phyloP scores from a whole-genome alignment of 2,329 filamentous ascomycete species.

The Sodiomyces alkalinus region DNA sequence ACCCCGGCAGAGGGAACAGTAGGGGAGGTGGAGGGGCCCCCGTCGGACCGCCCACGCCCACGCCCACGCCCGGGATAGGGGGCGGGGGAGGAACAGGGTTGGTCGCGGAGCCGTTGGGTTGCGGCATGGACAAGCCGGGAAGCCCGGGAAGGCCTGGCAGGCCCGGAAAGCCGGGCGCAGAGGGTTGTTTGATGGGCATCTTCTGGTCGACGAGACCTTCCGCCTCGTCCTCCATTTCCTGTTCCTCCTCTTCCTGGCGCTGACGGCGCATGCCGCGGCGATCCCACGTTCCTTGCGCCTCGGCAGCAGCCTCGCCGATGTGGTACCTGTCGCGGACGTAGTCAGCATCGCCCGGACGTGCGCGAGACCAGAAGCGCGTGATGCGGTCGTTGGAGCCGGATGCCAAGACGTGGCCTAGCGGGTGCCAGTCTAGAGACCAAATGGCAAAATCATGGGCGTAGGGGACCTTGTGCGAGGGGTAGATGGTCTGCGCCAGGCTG shows the following conservation, averaged over 20 bases:
- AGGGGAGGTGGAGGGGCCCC: constrained; percentile 30
- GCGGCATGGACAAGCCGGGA: constrained; percentile 25
- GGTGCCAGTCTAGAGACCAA: constrained; percentile 97
- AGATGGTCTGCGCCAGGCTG: constrained; percentile 77
- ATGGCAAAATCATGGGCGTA: constrained; percentile 91
- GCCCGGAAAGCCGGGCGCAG: constrained; percentile 33
- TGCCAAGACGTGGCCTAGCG: constrained; percentile 84
- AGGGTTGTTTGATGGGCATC: constrained; percentile 47
- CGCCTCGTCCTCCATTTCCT: constrained; percentile 83
- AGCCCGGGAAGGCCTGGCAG: constrained; percentile 36
- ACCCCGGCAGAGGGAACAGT: constrained; percentile 35
- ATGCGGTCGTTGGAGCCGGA: constrained; percentile 94
- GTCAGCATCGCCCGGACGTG: constrained; percentile 73
- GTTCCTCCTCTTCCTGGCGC: constrained; percentile 82
- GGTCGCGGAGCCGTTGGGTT: constrained; percentile 13
- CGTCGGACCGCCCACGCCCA: no score
- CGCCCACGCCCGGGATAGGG: constrained; percentile 35
- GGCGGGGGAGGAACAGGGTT: constrained; percentile 19
- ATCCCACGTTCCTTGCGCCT: constrained; percentile 91
- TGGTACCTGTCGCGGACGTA: constrained; percentile 86
- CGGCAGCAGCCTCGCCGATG: constrained; percentile 83
- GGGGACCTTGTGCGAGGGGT: constrained; percentile 73
- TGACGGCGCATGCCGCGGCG: constrained; percentile 63
- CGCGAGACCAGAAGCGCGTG: constrained; percentile 90
- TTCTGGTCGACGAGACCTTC: constrained; percentile 88